Evolutionary conservation across 352 stramenopile genomes (phyloP), one percentile per base, ranked within the genome.

Genomic region (Thraustochytrium sp.): DNA sequence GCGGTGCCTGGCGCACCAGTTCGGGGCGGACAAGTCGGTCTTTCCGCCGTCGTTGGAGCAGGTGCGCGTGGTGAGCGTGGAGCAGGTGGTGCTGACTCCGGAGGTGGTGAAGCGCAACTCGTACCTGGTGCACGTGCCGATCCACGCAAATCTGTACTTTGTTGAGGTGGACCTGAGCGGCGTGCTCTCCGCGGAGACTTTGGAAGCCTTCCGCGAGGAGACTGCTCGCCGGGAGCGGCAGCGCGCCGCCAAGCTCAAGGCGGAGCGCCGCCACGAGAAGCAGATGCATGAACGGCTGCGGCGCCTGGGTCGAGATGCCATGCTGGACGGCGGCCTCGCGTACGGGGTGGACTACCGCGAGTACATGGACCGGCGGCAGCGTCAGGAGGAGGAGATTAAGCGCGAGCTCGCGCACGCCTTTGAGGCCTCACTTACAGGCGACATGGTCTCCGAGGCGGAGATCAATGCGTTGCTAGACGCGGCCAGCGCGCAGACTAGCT

Each of bases 401-500:
- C 68, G 68, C 42, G 34, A 80, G 68, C 51, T 80, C 21, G 68
- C 42, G 23, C 68, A 80, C 51, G 68, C 68, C 51, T 80, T 80
- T 80, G 68, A 80, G 13, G 68, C 68, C 18, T 80, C 68, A 13
- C 51, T 80, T 4, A 80, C 48, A 26, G 68, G 68, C 1, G 53
- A 44, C 49, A 44, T 64, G 37, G 36, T 80, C 5, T 55, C 48
- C 5, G 53, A 80, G 49, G 68, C 76, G 38, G 46, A 80, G 31
- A 62, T 62, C 9, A 51, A 61, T 37, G 68, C 68, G 0, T 29
- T 48, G 34, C 68, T 80, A 21, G 68, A 46, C 26, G n/a, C 68
- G 11, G 68, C 68, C 5, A 46, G 31, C 37, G 68, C 31, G n/a
- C 26, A 80, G 31, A 11, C 63, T 9, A 37, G 11, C 36, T 75